These are phyloP conservation scores for Hibiscus tridactylites DNA, from an alignment of 345 rosid species.

Conservation along the genomic window DNA sequence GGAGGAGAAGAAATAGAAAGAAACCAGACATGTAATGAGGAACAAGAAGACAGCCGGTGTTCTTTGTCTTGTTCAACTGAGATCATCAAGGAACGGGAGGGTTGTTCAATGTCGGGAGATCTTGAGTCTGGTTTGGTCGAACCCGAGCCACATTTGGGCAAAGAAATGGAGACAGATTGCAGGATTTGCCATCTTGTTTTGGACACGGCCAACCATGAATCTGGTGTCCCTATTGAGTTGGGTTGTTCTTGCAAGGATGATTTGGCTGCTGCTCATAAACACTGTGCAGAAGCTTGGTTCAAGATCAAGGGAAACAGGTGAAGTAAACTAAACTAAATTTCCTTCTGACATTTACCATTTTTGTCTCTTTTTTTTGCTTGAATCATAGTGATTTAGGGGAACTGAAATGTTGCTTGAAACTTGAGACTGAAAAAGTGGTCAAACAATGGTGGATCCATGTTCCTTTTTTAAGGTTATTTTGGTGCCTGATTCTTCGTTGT, in stretches of 20 bases:
- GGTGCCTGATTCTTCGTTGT: not conserved
- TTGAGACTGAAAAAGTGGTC: not conserved
- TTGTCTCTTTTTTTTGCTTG: not conserved
- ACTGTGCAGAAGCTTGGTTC: conserved; percentile 93
- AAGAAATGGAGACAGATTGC: conserved; percentile 51
- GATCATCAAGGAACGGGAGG: conserved; percentile 40
- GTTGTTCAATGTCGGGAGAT: conserved; percentile 45
- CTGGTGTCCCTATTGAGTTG: conserved; percentile 56
- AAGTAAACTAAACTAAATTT: conserved; percentile 12
- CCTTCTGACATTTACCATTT: not conserved
- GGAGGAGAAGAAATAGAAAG: not conserved
- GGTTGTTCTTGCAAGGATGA: conserved; percentile 90
- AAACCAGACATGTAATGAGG: conserved; percentile 20
- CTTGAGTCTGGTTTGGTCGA: conserved; percentile 35
- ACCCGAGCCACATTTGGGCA: conserved; percentile 32
- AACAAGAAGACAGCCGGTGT: conserved; percentile 6
- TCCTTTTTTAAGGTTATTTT: conserved; percentile 7
- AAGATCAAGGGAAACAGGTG: conserved; percentile 80
- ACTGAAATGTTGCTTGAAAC: not conserved
- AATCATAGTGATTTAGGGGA: not conserved
- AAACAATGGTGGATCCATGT: not conserved
- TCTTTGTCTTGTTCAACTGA: conserved; percentile 22
- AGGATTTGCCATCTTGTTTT: conserved; percentile 82
- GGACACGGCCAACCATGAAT: conserved; percentile 51
- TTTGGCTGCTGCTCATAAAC: conserved; percentile 81